Conservation (phyloP, 2,329 filamentous ascomycete genomes). For the Knoxdaviesia capensis region DNA sequence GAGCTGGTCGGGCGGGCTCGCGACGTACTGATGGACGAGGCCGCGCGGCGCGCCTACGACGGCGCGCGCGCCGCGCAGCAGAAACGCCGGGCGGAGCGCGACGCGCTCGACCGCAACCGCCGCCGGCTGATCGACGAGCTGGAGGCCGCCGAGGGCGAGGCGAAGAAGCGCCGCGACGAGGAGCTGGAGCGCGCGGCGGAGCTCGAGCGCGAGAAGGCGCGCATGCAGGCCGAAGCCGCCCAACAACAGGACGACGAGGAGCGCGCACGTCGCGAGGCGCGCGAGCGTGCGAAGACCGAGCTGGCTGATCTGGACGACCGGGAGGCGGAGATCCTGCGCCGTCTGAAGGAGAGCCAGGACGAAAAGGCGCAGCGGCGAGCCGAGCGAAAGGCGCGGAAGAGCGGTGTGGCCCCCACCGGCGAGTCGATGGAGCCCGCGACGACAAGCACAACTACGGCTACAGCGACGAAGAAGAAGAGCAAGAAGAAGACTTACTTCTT, state of each 20-base stretch:
- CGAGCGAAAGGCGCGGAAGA: constrained; percentile 15
- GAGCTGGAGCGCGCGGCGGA: constrained; percentile 17
- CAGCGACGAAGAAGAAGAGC: constrained; percentile 3
- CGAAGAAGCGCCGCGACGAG: constrained; percentile 36
- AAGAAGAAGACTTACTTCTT: constrained; percentile 4
- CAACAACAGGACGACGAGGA: constrained; percentile 7
- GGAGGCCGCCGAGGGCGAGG: constrained; percentile 53
- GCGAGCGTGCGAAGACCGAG: constrained; percentile 9
- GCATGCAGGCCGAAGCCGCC: constrained; percentile 15
- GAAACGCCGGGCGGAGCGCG: constrained; percentile 49
- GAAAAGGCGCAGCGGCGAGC: constrained; percentile 17
- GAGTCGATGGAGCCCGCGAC: constrained; percentile 1
- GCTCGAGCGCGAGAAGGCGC: constrained; percentile 14
- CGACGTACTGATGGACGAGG: constrained; percentile 56
- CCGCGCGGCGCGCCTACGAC: constrained; percentile 60
- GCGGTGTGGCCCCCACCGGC: constrained; percentile 4
- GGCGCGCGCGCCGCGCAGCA: constrained; percentile 49
- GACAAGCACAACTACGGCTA: neutral
- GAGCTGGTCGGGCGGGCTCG: constrained; percentile 72
- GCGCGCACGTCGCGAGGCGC: constrained; percentile 7
- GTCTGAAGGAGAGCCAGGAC: constrained; percentile 9
- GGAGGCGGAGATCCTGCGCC: constrained; percentile 7
- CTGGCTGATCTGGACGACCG: constrained; percentile 10
- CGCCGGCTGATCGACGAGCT: constrained; percentile 71
- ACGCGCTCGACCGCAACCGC: constrained; percentile 52